These are phyloP conservation scores for Nyssa sinensis DNA, from an alignment of 148 eudicot species.

Conservation along the genomic window DNA sequence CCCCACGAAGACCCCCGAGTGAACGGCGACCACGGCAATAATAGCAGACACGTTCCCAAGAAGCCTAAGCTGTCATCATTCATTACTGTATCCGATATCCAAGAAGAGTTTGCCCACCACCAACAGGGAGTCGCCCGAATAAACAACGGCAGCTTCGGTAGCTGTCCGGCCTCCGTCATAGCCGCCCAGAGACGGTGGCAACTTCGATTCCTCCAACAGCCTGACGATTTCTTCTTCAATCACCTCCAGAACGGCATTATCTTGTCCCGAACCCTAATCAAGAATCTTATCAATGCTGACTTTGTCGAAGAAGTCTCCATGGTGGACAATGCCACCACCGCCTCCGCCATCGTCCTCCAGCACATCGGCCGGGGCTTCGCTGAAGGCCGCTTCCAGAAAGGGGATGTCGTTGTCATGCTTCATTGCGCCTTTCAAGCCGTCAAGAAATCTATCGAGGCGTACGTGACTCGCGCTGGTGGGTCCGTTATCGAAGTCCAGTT, in stretches of 20 bases:
- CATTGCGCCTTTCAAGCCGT: constrained; percentile 23
- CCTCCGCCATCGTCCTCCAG: constrained; percentile 16
- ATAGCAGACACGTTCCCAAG: constrained; percentile 16
- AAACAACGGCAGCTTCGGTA: constrained; percentile 24
- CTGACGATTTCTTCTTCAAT: constrained; percentile 17
- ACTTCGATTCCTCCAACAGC: constrained; percentile 15
- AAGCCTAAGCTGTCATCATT: constrained; percentile 21
- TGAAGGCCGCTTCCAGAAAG: constrained; percentile 15
- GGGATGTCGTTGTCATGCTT: constrained; percentile 15
- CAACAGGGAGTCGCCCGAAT: constrained; percentile 10
- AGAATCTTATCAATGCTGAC: constrained; percentile 15
- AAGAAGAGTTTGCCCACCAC: constrained; percentile 17
- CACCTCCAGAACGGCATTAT: constrained; percentile 6
- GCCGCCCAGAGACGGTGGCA: constrained; percentile 14
- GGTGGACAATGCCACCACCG: constrained; percentile 20
- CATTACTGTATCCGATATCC: constrained; percentile 10
- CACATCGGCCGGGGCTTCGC: constrained; percentile 18
- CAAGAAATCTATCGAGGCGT: constrained; percentile 21
- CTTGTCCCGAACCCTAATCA: constrained; percentile 6
- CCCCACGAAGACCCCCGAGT: background rate
- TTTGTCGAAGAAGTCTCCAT: constrained; percentile 15
- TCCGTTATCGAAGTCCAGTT: constrained; percentile 9
- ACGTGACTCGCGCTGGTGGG: constrained; percentile 21
- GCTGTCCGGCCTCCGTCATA: constrained; percentile 13
- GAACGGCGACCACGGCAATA: constrained; percentile 9